Base-by-base conservation (phyloP, 2,329 filamentous ascomycete genomes). In the Talaromyces sp. region DNA sequence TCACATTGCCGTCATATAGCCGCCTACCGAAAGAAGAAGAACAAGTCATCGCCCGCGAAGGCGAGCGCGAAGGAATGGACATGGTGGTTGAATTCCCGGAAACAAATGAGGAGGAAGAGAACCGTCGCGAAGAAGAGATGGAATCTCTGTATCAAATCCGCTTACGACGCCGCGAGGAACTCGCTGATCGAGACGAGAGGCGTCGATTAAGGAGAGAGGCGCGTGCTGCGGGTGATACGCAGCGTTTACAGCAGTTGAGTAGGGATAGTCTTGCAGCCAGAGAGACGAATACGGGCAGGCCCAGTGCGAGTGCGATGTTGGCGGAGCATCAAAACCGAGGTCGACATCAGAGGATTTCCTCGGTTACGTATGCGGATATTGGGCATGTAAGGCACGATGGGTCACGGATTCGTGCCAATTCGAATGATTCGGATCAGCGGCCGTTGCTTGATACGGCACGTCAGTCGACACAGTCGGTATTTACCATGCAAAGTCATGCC, bases 61-160 rank as follows among this genome's bases (percentile, higher is more conserved):
- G 95, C 59, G 95, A 99, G 75, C 86, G 95, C 67, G 94, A 85
- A 62, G 95, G 95, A 8, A 92, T 99, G 71, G 95, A 99, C 72
- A 86, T 91, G 3, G 93, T 99, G 0, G 80, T 98, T 13, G 93
- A 97, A 75, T 87, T 91, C 69, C 93, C 93, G 0, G 89, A 91
- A 73, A 92, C 90, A 0, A 85, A 83, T 9, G 91, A 96, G 61
- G 90, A 93, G 62, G 88, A 96, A 69, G 92, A 96, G 75, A 79
- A 80, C 1, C 81, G 92, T 62, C 86, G 95, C 13, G 93, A 98
- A 68, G 87, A 92, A 33, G 92, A 97, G 76, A 98, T 98, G 95
- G 91, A 95, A 68, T 87, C 91, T 0, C 79, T 98, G 47, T 98
- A 96, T 76, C 92, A 96, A 76, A 94, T 98, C 66, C 89, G 95